phyloP scores from a whole-genome alignment of 352 stramenopile genomes.

The Phytophthora capsici region DNA sequence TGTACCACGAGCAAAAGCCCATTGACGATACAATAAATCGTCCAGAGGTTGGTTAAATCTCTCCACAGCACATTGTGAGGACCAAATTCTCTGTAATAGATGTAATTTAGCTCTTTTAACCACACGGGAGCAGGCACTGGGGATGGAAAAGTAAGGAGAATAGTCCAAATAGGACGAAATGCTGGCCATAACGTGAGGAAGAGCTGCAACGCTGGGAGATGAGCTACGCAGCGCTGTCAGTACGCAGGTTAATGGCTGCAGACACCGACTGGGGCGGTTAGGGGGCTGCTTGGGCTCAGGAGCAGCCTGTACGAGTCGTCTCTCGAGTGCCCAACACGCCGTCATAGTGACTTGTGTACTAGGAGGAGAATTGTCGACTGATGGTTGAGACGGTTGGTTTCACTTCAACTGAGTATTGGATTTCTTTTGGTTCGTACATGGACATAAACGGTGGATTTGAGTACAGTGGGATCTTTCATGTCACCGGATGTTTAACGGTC shows the following conservation, averaged over 20 bases:
- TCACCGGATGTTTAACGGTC: conserved; percentile 15
- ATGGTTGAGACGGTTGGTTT: neutral
- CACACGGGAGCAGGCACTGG: conserved; percentile 17
- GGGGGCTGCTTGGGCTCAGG: neutral
- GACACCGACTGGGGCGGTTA: conserved; percentile 3
- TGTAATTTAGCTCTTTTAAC: conserved; percentile 18
- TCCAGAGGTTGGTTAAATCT: neutral
- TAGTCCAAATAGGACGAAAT: conserved; percentile 38
- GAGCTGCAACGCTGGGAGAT: conserved; percentile 24
- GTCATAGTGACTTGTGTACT: conserved; percentile 11
- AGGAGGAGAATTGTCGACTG: conserved; percentile 21
- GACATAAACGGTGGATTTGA: conserved; percentile 9
- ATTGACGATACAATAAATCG: conserved; percentile 36
- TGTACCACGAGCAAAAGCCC: conserved; percentile 32
- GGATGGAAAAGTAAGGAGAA: conserved; percentile 25
- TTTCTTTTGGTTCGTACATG: conserved; percentile 4
- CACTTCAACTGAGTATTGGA: conserved; percentile 20
- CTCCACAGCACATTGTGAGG: neutral
- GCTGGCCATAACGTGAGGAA: conserved; percentile 29
- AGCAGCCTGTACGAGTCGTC: conserved; percentile 5
- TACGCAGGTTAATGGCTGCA: conserved; percentile 21
- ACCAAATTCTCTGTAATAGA: conserved; percentile 30
- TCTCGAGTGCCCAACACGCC: conserved; percentile 10
- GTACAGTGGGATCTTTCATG: conserved; percentile 12
- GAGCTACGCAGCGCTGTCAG: conserved; percentile 3